A percentile compares a stretch with the other conserved stretches of the same genome.
Conservation (phyloP, 305 asterid genomes). For the Solanum hybrid region DNA sequence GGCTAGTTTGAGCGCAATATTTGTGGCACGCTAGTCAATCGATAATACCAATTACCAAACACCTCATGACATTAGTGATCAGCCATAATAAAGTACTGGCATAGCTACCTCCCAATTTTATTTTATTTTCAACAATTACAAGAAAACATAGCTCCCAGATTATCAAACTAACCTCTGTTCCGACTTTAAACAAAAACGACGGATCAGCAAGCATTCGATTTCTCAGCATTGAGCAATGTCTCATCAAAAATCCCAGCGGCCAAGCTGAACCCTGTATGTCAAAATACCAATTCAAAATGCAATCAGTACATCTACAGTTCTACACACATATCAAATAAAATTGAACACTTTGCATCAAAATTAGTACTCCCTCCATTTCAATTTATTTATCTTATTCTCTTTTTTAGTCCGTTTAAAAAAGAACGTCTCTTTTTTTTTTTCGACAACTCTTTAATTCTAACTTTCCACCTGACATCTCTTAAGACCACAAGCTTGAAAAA, state of each 20-base stretch:
- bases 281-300: constrained; percentile 10
- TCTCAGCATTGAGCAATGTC: constrained; percentile 65
- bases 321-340: background rate
- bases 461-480: background rate
- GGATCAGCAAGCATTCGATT: constrained; percentile 90
- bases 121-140: background rate
- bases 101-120: background rate
- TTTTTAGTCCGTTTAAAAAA: background rate
- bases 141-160: background rate
- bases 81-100: background rate
- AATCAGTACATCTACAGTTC: background rate
- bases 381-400: background rate
- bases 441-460: background rate
- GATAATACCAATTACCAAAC: background rate
- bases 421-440: background rate
- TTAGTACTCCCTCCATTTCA: background rate
- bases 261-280: constrained; percentile 53
- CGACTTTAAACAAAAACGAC: constrained; percentile 78
- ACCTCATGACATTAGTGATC: background rate
- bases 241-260: constrained; percentile 73
- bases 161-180: constrained; percentile 58
- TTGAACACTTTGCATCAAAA: background rate
- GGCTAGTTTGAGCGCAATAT: background rate
- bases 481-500: background rate
- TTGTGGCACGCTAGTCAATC: background rate